Evolutionary conservation across 768 basidiomycete genomes (phyloP), one percentile per base, ranked within the genome.

Genomic region (Phanerodontia chrysosporium): DNA sequence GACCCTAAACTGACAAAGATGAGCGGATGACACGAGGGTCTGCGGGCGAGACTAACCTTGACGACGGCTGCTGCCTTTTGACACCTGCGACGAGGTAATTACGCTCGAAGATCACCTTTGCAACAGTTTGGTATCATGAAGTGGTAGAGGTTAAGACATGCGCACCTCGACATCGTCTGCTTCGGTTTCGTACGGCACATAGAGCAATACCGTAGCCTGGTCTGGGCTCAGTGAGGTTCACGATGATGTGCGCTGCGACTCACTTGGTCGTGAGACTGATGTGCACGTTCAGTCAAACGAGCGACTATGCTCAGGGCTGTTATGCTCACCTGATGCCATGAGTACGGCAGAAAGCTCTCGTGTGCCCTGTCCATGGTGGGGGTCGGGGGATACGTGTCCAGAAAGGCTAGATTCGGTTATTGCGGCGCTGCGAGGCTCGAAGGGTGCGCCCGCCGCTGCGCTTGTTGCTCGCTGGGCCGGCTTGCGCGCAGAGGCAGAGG

Each of bases 211-310:
- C 18, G 90, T 92, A 29, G 89, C 90, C 89, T 92, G 59, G 22
- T 25, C 61, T 58, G 51, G 60, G 58, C 52, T 56, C 56, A 67
- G 63, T 48, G 63, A 66, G 57, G 65, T 55, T 63, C 45, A 62
- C 51, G 45, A 60, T 59, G 25, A 21, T 44, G 30, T n/a, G 36
- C 44, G 51, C 32, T 48, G 29, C 6, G 44, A 65, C 61, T 62
- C 76, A 86, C 90, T 84, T 92, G 90, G 80, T 92, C 90, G 80
- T 92, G 90, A 62, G 90, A 91, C 90, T 92, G 61, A 48, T 22
- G 45, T 24, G 8, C 42, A 25, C 28, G 39, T 63, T 42, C 42
- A 48, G 55, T 57, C 58, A 32, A 48, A 45, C 44, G 35, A 56
- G 27, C 45, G 7, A 29, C 29, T 18, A 7, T 51, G 16, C 51